phyloP scores from a whole-genome alignment of 495 filamentous ascomycete species.

The Penicillium taxi region DNA sequence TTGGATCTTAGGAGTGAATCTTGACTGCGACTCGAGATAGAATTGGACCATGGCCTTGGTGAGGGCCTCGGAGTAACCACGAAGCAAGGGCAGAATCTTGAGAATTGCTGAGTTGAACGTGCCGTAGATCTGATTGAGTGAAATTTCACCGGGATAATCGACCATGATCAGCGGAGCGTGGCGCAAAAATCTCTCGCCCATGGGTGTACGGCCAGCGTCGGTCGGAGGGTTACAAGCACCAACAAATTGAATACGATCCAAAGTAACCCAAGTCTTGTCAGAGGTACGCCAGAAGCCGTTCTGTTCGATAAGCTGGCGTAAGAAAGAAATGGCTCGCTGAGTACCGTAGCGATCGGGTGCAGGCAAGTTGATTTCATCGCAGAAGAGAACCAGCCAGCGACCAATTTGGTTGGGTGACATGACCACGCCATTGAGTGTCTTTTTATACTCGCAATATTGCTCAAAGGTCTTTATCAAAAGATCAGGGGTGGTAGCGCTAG shows the following conservation, averaged over 20 bases:
- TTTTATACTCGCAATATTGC: conserved; percentile 98
- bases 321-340: conserved; percentile 91
- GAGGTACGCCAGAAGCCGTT: conserved; percentile 98
- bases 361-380: conserved; percentile 98
- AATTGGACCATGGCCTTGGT: conserved; percentile 98
- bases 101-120: conserved; percentile 95
- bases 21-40: conserved; percentile 85
- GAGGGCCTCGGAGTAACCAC: conserved; percentile 86
- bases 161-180: conserved; percentile 98
- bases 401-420: conserved; percentile 95
- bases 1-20: conserved; percentile 92
- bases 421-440: conserved; percentile 91
- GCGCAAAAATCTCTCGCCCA: conserved; percentile 87
- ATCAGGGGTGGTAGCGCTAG: conserved; percentile 94
- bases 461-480: conserved; percentile 98
- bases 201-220: conserved; percentile 88
- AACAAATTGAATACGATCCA: conserved; percentile 97
- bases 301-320: conserved; percentile 94
- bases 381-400: conserved; percentile 97
- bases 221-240: conserved; percentile 99
- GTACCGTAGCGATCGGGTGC: conserved; percentile 97
- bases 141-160: conserved; percentile 93
- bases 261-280: conserved; percentile 94
- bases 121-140: conserved; percentile 92
- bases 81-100: conserved; percentile 92